Evolutionary conservation across 2,329 filamentous ascomycete genomes (phyloP).

Genomic region (Colletotrichum godetiae): DNA sequence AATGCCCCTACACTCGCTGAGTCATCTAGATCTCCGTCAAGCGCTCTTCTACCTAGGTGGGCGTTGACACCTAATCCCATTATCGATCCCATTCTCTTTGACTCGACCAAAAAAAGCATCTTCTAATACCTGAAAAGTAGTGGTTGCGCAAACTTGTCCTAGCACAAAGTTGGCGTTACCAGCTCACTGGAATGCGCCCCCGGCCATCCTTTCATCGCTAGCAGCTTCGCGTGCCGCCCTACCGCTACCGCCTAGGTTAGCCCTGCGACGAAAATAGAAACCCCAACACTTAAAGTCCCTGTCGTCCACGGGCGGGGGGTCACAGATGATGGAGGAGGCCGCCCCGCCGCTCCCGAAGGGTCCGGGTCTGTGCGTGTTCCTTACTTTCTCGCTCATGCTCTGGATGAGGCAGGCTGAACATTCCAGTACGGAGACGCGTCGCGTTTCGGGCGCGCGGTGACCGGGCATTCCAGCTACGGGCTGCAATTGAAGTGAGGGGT

Average conservation of each 20-base stretch:
- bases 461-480: not conserved
- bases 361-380: not conserved
- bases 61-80: not conserved
- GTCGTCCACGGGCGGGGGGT: not conserved
- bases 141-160: not conserved
- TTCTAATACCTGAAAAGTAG: not conserved
- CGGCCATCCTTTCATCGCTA: not conserved
- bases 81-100: not conserved
- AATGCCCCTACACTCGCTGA: not conserved
- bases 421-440: not conserved
- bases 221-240: not conserved
- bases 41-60: not conserved
- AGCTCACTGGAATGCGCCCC: conserved; percentile 13
- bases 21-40: too few relatives aligned
- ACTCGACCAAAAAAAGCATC: not conserved
- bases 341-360: not conserved
- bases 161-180: not conserved
- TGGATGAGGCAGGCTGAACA: not conserved
- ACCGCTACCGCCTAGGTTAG: not conserved
- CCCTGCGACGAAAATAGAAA: conserved; percentile 29
- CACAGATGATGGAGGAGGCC: not conserved
- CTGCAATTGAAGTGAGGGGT: not conserved
- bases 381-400: too few relatives aligned
- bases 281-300: conserved; percentile 14
- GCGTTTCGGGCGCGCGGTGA: not conserved